Conservation (phyloP, 805 yeast species). For the Wickerhamiella spandovensis region DNA sequence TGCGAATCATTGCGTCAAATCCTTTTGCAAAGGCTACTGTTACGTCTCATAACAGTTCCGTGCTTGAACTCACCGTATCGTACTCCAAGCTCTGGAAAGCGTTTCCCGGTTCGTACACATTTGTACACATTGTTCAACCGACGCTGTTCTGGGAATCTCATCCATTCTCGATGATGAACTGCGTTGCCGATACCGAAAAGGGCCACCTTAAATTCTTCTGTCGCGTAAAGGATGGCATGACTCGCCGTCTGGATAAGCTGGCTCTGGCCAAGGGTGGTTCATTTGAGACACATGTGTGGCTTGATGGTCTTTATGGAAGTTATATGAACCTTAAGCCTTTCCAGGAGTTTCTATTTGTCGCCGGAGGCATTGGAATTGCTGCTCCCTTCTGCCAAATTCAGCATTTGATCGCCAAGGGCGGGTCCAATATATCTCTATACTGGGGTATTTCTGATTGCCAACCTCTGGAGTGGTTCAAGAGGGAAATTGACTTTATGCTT, state of each 20-base stretch:
- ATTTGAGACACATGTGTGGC: slow-evolving; percentile 23
- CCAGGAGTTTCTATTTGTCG: slow-evolving; percentile 30
- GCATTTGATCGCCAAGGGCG: slow-evolving; percentile 15
- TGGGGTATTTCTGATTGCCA: slow-evolving; percentile 51
- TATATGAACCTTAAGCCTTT: slow-evolving; percentile 28
- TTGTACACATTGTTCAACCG: slow-evolving; percentile 35
- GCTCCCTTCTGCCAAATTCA: slow-evolving; percentile 35
- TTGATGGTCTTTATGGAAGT: slow-evolving; percentile 56
- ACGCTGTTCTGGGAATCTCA: slow-evolving; percentile 53
- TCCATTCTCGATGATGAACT: slow-evolving; percentile 39
- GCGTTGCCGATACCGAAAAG: slow-evolving; percentile 4
- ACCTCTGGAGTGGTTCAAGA: slow-evolving; percentile 37
- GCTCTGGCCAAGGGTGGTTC: slow-evolving; percentile 22
- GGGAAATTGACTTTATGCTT: slow-evolving; percentile 28
- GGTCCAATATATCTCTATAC: slow-evolving; percentile 28
- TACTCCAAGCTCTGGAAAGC: slow-evolving; percentile 34
- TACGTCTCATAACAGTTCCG: slow-evolving; percentile 11
- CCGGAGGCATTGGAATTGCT: slow-evolving; percentile 57
- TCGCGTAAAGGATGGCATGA: slow-evolving; percentile 38
- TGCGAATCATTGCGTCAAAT: slow-evolving; percentile 45
- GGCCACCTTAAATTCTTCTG: slow-evolving; percentile 13
- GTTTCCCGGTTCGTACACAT: slow-evolving; percentile 43
- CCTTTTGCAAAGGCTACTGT: slow-evolving; percentile 16
- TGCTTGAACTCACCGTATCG: slow-evolving; percentile 12
- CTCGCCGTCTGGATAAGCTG: slow-evolving; percentile 30